Percentiles rank a stretch among this genome's conserved stretches.
These are phyloP conservation scores for Mycena olivaceomarginata DNA, from an alignment of 768 basidiomycete species.

Conservation along the genomic window DNA sequence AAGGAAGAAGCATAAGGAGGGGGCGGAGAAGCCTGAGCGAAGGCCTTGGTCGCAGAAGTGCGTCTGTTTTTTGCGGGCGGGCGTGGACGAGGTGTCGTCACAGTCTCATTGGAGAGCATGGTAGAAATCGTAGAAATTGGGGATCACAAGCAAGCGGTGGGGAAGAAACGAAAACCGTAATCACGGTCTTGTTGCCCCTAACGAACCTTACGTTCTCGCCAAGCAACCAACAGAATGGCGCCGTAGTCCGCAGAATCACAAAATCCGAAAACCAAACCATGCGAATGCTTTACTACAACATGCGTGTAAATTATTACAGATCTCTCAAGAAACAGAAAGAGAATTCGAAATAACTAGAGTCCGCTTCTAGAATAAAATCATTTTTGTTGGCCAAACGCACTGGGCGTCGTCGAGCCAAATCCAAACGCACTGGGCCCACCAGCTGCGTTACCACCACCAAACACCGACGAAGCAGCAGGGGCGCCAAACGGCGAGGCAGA, in stretches of 20 bases:
- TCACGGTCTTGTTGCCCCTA: neutral
- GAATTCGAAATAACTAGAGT: conserved; percentile 16
- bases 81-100: conserved; percentile 80
- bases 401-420: conserved; percentile 47
- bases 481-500: conserved; percentile 53
- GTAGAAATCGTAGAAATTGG: conserved; percentile 17
- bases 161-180: neutral
- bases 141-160: neutral
- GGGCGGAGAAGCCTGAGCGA: conserved; percentile 57
- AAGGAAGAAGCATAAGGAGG: conserved; percentile 68
- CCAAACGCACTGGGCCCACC: conserved; percentile 55
- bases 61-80: conserved; percentile 84
- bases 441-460: conserved; percentile 31
- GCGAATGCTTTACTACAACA: conserved; percentile 35
- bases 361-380: conserved; percentile 25
- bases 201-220: neutral
- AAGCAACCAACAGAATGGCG: too few species aligned
- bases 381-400: conserved; percentile 18
- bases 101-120: conserved; percentile 61
- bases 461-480: conserved; percentile 30
- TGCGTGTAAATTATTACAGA: conserved; percentile 37
- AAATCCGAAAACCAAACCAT: neutral
- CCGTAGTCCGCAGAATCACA: neutral
- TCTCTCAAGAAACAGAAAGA: neutral
- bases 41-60: conserved; percentile 52